These are phyloP conservation scores for Apodospora peruviana DNA, from an alignment of 495 filamentous ascomycete genomes.

Conservation along the genomic window DNA sequence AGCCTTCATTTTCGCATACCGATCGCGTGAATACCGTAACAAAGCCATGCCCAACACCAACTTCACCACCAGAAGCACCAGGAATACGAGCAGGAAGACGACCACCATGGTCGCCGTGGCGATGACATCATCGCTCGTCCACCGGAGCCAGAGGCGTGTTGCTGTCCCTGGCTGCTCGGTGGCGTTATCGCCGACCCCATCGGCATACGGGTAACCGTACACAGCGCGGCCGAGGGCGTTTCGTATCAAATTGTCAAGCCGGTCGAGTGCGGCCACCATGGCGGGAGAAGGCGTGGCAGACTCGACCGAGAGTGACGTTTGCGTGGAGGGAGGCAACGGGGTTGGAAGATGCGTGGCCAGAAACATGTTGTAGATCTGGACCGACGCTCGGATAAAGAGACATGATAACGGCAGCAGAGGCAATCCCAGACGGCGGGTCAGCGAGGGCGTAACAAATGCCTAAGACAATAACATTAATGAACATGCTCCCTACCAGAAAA, in stretches of 20 bases:
- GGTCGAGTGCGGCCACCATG: conserved; percentile 65
- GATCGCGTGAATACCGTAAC: conserved; percentile 63
- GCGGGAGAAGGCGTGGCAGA: conserved; percentile 54
- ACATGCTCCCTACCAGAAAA: not conserved
- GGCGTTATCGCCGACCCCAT: conserved; percentile 11
- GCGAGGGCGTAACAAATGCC: conserved; percentile 78
- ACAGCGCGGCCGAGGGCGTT: conserved; percentile 64
- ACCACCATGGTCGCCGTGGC: conserved; percentile 66
- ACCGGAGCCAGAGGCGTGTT: conserved; percentile 26
- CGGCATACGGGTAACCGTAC: conserved; percentile 44
- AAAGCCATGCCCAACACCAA: conserved; percentile 79
- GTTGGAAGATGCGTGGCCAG: conserved; percentile 75
- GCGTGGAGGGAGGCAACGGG: conserved; percentile 63
- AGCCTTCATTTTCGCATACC: conserved; percentile 76
- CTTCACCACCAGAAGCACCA: conserved; percentile 75
- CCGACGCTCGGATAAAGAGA: conserved; percentile 88
- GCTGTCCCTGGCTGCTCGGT: not conserved
- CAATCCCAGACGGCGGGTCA: conserved; percentile 84
- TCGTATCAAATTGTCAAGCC: conserved; percentile 69
- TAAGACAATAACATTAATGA: conserved; percentile 20
- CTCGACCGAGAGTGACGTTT: conserved; percentile 54
- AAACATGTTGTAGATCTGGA: conserved; percentile 99
- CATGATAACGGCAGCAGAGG: conserved; percentile 89
- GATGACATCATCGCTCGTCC: conserved; percentile 59
- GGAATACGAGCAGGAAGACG: conserved; percentile 72